Conservation (phyloP, 1,139 yeast genomes). For the Taphrina communis region DNA sequence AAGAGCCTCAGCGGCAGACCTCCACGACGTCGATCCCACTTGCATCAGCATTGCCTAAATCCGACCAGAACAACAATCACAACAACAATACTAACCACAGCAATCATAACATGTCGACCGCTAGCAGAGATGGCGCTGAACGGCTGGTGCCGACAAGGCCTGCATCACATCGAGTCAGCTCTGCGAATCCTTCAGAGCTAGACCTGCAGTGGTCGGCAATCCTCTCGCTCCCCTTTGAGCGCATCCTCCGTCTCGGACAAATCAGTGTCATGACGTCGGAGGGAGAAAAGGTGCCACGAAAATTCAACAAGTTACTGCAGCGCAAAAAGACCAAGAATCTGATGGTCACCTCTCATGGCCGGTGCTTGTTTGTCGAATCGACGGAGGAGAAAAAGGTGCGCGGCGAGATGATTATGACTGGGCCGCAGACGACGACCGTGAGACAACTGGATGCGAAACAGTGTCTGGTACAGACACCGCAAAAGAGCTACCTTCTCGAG, state of each 20-base stretch:
- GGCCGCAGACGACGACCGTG: slow-evolving; percentile 19
- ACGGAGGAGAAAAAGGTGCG: slow-evolving; percentile 33
- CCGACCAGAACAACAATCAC: neutral
- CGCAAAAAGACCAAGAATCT: slow-evolving; percentile 40
- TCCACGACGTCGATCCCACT: neutral
- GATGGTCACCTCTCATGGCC: slow-evolving; percentile 41
- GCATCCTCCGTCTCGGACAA: slow-evolving; percentile 43
- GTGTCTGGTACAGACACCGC: slow-evolving; percentile 35
- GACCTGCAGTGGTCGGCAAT: slow-evolving; percentile 46
- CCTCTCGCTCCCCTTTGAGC: slow-evolving; percentile 49
- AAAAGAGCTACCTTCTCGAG: slow-evolving; percentile 41
- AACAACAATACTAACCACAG: neutral
- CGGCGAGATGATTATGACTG: slow-evolving; percentile 31
- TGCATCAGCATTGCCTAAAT: slow-evolving; percentile 2
- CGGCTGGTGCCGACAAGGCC: neutral
- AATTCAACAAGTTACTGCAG: slow-evolving; percentile 33
- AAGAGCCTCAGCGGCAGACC: neutral
- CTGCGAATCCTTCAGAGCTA: slow-evolving; percentile 44
- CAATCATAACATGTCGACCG: neutral
- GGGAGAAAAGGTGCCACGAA: slow-evolving; percentile 34
- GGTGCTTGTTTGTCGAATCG: slow-evolving; percentile 40
- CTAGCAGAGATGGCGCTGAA: neutral
- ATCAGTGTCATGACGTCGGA: slow-evolving; percentile 37
- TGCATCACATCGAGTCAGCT: slow-evolving; percentile 44
- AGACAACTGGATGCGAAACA: slow-evolving; percentile 21